Percentiles rank a stretch among this genome's conserved stretches.
These are phyloP conservation scores for Hypholoma fasciculare DNA, from an alignment of 768 basidiomycete genomes.

Conservation along the genomic window DNA sequence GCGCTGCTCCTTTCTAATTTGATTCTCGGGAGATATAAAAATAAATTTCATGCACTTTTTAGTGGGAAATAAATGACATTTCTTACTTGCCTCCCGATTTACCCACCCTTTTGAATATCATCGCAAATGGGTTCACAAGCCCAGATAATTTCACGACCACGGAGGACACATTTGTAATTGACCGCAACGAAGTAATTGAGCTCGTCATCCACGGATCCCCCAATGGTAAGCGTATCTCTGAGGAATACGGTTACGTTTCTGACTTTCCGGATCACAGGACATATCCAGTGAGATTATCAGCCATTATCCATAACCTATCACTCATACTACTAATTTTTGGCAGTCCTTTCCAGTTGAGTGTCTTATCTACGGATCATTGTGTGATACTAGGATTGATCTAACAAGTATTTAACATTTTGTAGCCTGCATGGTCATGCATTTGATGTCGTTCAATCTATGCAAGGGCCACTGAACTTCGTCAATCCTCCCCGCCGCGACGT, in stretches of 20 bases:
- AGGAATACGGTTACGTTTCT: not conserved
- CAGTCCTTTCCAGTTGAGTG: slow-evolving; percentile 19
- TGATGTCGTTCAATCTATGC: slow-evolving; percentile 37
- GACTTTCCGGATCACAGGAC: slow-evolving; percentile 5
- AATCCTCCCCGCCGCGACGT: slow-evolving; percentile 41
- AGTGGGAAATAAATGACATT: slow-evolving; percentile 27
- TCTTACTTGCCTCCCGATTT: slow-evolving; percentile 38
- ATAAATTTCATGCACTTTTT: slow-evolving; percentile 13
- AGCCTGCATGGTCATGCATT: slow-evolving; percentile 29
- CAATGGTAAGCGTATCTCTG: slow-evolving; percentile 14
- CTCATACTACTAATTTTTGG: too few species aligned
- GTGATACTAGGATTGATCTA: not conserved
- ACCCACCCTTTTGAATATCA: slow-evolving; percentile 48
- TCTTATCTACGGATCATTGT: not conserved
- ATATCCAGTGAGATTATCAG: slow-evolving; percentile 14
- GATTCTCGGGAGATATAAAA: too few species aligned
- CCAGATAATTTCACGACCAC: slow-evolving; percentile 22
- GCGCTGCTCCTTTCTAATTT: not conserved
- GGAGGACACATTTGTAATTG: slow-evolving; percentile 27
- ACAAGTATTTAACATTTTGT: not conserved
- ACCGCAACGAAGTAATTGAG: slow-evolving; percentile 24
- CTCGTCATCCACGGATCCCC: slow-evolving; percentile 24
- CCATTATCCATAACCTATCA: not conserved
- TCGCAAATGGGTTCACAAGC: slow-evolving; percentile 18
- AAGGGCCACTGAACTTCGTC: slow-evolving; percentile 34